Conservation (phyloP, 2,329 filamentous ascomycete genomes). For the Colletotrichum sidae region DNA sequence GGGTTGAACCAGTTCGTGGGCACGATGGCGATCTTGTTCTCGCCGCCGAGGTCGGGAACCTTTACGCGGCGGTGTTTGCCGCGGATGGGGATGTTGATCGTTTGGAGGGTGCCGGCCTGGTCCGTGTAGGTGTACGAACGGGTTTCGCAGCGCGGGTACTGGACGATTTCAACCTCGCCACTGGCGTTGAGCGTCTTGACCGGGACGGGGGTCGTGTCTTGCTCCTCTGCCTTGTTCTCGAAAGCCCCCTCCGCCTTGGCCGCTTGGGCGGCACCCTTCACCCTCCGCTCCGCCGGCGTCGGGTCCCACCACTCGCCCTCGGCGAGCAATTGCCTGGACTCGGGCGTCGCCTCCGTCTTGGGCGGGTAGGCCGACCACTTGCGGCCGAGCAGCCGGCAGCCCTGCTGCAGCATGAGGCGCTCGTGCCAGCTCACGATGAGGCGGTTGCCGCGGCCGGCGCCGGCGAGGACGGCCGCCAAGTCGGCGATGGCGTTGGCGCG, state of each 20-base stretch:
- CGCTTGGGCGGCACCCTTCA: no score
- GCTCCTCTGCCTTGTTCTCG: conserved; percentile 4
- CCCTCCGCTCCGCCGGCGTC: neutral
- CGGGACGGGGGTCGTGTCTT: no score
- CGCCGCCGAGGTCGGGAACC: no score
- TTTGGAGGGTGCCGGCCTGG: no score
- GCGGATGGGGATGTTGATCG: no score
- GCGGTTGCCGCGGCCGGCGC: conserved; percentile 63
- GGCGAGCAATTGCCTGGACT: conserved; percentile 20
- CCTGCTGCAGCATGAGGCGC: conserved; percentile 29
- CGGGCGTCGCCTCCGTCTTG: conserved; percentile 36
- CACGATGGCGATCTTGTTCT: neutral
- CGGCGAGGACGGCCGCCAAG: conserved; percentile 68
- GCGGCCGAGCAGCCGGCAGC: conserved; percentile 14
- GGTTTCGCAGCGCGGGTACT: neutral
- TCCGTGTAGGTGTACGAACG: no score
- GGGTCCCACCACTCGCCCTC: conserved; percentile 26
- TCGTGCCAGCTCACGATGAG: conserved; percentile 46
- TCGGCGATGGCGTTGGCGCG: conserved; percentile 72
- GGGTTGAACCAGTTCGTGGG: no score
- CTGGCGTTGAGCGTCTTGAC: neutral
- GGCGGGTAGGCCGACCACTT: conserved; percentile 20
- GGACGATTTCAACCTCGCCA: conserved; percentile 18
- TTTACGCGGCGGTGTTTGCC: no score
- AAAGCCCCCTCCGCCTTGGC: conserved; percentile 24